Evolutionary conservation across 352 stramenopile genomes (phyloP).

Genomic region (Phytophthora boehmeriae): DNA sequence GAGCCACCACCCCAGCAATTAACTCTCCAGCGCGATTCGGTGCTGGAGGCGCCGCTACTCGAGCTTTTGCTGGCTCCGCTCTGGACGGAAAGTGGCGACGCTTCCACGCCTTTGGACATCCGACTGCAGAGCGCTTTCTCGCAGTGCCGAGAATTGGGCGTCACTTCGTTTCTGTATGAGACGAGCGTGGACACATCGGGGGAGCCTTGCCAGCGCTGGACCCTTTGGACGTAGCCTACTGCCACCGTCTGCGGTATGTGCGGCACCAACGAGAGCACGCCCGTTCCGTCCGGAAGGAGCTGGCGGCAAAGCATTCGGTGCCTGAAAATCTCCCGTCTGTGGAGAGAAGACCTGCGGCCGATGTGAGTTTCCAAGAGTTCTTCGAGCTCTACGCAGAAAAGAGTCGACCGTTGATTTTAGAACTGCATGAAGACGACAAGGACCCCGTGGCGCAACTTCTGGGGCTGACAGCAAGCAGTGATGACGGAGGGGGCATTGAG

Average conservation of each 20-base stretch:
- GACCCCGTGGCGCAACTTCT: slow-evolving; percentile 19
- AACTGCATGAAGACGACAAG: slow-evolving; percentile 11
- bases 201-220: slow-evolving; percentile 11
- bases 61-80: slow-evolving; percentile 35
- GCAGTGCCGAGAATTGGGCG: slow-evolving; percentile 38
- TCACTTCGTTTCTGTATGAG: slow-evolving; percentile 28
- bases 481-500: slow-evolving; percentile 1
- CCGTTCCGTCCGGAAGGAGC: slow-evolving; percentile 26
- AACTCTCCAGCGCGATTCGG: slow-evolving; percentile 25
- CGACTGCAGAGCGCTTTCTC: slow-evolving; percentile 37
- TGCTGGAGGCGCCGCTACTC: slow-evolving; percentile 32
- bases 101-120: slow-evolving; percentile 26
- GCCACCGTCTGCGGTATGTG: slow-evolving; percentile 59
- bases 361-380: slow-evolving; percentile 66
- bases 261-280: slow-evolving; percentile 46
- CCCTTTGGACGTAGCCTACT: slow-evolving; percentile 34
- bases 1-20: not conserved
- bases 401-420: slow-evolving; percentile 41
- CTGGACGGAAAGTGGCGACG: slow-evolving; percentile 1
- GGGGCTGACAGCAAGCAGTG: slow-evolving; percentile 11
- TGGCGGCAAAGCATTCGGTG: slow-evolving; percentile 7
- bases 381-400: slow-evolving; percentile 61
- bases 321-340: slow-evolving; percentile 13
- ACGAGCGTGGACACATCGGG: not conserved
- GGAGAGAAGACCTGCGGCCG: slow-evolving; percentile 10